phyloP scores from a whole-genome alignment of 495 filamentous ascomycete species.

The Tuber calosporum region DNA sequence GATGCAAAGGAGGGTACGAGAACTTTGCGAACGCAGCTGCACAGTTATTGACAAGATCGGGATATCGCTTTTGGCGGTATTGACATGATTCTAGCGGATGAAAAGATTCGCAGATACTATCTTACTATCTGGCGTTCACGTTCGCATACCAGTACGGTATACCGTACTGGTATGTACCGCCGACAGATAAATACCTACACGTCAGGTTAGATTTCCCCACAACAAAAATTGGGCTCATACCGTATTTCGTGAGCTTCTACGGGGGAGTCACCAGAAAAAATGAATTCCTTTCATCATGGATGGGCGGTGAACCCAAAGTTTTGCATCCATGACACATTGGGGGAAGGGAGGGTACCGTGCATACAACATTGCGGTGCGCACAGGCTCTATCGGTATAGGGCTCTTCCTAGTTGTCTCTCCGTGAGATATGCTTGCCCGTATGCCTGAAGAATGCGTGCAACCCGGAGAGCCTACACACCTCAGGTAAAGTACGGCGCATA shows the following conservation, averaged over 20 bases:
- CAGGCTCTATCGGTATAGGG: not conserved
- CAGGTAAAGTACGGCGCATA: not conserved
- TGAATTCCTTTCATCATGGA: not conserved
- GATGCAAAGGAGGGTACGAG: no score
- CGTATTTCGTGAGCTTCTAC: not conserved
- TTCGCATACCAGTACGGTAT: not conserved
- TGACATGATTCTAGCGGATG: not conserved
- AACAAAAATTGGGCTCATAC: not conserved
- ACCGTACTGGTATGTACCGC: no score
- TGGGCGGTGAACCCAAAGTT: not conserved
- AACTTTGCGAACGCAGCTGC: no score
- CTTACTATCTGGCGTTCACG: not conserved
- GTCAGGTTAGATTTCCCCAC: not conserved
- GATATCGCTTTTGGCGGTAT: not conserved
- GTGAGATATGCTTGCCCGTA: not conserved
- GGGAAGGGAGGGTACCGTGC: not conserved
- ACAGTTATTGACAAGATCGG: not conserved
- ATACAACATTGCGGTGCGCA: not conserved
- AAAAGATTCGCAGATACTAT: not conserved
- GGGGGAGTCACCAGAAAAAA: not conserved
- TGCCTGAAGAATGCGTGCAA: not conserved
- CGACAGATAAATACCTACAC: not conserved
- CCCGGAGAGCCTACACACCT: not conserved
- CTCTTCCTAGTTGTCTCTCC: not conserved
- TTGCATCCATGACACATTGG: not conserved